Evolutionary conservation across 139 green algal genomes (phyloP), one percentile per base, ranked within the genome.

Genomic region (Auxenochlorella pyrenoidosa): DNA sequence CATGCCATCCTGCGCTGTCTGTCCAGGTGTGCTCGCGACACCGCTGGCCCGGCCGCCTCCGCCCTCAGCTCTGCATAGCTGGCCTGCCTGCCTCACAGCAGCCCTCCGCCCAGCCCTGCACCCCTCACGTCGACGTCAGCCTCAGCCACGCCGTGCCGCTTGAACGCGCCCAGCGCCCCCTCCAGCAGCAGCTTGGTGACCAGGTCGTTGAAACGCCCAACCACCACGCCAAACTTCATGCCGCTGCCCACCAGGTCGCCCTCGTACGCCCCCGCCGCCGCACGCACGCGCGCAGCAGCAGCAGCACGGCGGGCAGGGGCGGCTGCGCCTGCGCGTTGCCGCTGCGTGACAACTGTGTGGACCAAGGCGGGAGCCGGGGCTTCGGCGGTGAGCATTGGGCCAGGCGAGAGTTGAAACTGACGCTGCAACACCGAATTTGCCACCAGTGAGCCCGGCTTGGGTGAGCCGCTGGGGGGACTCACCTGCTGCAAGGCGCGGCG

Each of bases 171-270:
- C 59, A 96, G 73, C 0, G 93, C 95, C 0, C 97, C 97, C 63
- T 97, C 94, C 43, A 99, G 90, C 36, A 99, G 92, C 66, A 91
- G 88, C 87, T 96, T 97, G n/a, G 97, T 99, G 28, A 99, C 94
- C 0, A 99, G 89, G 82, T 96, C 95, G 92, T 99, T 99, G 93
- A 99, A 99, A 3, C 93, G 91, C 0, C 91, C 95, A 36, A 99
- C 95, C 15, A 99, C 96, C 6, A 98, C 86, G 28, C 85, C 96
- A 86, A 95, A 91, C 28, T 80, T 92, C 36, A 93, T 72, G 54
- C 86, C 87, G 28, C 26, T 86, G 34, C 89, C 91, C 8, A 79
- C 51, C 41, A 94, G 47, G 79, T 70, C 85, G 72, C 92, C 92
- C 38, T 76, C 84, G 32, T 70, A 88, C 22, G 40, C 40, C 59